Base-by-base conservation (phyloP, 352 stramenopile species). In the Pythium pectinolyticum region DNA sequence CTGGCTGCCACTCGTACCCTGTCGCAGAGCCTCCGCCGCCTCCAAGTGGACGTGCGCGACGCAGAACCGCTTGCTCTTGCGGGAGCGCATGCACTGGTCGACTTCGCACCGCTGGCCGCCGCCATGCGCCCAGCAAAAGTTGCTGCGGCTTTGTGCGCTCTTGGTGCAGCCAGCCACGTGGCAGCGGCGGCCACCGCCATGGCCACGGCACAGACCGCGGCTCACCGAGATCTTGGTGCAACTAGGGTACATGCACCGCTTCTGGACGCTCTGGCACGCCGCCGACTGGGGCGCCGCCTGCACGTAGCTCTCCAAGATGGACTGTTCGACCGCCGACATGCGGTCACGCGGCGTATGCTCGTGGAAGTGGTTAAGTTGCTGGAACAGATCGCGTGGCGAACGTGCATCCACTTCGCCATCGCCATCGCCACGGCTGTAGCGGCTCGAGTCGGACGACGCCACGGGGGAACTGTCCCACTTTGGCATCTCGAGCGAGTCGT, bases 211-310 rank as follows among this genome's bases (percentile, higher is more conserved):
- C 8, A 87, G 69, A 5, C 83, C 79, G 47, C 81, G 73, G 25
- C 78, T 88, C 2, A 90, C 76, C 0, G 83, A 82, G 60, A 86
- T 87, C 63, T 89, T 92, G 55, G 53, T 73, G 69, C 83, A 92
- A 45, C 67, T 65, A 0, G 69, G 66, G 43, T 82, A 73, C 48
- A 75, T 70, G 70, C 82, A 92, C 12, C 70, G 79, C 63, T 90
- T 92, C 66, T 86, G 79, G 12, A 78, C 24, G 52, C 61, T 85
- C 47, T 86, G 79, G 35, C 79, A 88, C 3, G 78, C 78, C 5
- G 70, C 67, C 8, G 79, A 84, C 27, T 82, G 58, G 30, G 74
- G 72, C 39, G 78, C 71, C 6, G 57, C 68, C 10, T 72, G 64
- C 14, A 73, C 53, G 59, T 84, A 83, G 49, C 66, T 72, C 52